phyloP scores from a whole-genome alignment of 2,329 filamentous ascomycete species.

The Nigrograna mackinnonii region DNA sequence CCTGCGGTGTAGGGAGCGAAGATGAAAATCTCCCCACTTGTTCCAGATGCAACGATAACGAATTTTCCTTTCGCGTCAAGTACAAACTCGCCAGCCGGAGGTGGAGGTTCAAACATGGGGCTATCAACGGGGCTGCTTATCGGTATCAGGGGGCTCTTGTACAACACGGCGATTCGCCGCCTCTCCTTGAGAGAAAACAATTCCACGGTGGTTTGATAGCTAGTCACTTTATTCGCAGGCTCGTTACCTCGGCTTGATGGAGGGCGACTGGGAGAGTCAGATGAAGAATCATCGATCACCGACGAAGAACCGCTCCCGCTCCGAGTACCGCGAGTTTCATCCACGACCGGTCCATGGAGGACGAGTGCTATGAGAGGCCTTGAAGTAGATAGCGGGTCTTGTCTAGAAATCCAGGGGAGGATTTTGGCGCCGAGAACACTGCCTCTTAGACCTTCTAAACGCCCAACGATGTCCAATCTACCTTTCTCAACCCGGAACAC shows the following conservation, averaged over 20 bases:
- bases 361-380: constrained; percentile 79
- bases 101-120: constrained; percentile 68
- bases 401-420: constrained; percentile 66
- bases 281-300: constrained; percentile 39
- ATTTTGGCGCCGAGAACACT: constrained; percentile 83
- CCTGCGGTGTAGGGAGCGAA: constrained; percentile 50
- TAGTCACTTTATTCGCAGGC: constrained; percentile 49
- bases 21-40: constrained; percentile 85
- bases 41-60: constrained; percentile 75
- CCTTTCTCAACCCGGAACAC: constrained; percentile 74
- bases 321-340: constrained; percentile 43
- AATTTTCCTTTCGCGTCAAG: constrained; percentile 74
- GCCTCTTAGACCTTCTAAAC: constrained; percentile 76
- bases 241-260: constrained; percentile 30
- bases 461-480: constrained; percentile 70
- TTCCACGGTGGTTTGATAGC: constrained; percentile 86
- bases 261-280: constrained; percentile 40
- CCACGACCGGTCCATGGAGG: constrained; percentile 74
- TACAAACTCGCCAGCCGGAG: constrained; percentile 72
- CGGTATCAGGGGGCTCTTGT: constrained; percentile 68
- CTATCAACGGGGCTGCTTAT: constrained; percentile 61
- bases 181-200: constrained; percentile 84
- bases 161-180: constrained; percentile 71
- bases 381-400: constrained; percentile 56
- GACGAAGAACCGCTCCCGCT: constrained; percentile 40